phyloP scores from a whole-genome alignment of 768 basidiomycete genomes.

The Chalciporus pseudorubinellus region DNA sequence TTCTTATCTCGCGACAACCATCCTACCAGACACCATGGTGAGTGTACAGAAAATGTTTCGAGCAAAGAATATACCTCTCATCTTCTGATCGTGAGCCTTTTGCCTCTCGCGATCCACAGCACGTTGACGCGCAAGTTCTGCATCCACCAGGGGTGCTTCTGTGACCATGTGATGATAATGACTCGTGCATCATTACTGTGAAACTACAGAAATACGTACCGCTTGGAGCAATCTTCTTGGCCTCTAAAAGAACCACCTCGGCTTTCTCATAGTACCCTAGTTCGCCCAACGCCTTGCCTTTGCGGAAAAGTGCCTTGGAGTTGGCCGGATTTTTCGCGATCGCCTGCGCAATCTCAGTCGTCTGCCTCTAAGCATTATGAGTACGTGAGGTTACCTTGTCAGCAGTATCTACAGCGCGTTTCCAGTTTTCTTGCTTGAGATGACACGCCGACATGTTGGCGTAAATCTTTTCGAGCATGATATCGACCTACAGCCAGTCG shows the following conservation, averaged over 20 bases:
- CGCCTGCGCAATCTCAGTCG: conserved; percentile 43
- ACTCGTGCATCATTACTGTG: not conserved
- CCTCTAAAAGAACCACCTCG: conserved; percentile 58
- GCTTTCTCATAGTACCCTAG: conserved; percentile 76
- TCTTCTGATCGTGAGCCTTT: conserved; percentile 60
- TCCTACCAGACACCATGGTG: conserved; percentile 17
- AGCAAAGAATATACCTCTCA: conserved; percentile 54
- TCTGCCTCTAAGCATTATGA: not conserved
- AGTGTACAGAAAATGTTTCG: not conserved
- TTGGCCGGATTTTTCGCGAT: conserved; percentile 73
- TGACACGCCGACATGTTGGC: conserved; percentile 86
- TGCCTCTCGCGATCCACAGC: conserved; percentile 67
- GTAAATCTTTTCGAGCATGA: conserved; percentile 77
- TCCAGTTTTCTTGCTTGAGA: conserved; percentile 77
- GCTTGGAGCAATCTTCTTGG: conserved; percentile 59
- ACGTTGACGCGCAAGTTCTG: conserved; percentile 61
- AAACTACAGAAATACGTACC: conserved; percentile 37
- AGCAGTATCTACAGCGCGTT: conserved; percentile 75
- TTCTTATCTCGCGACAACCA: conserved; percentile 35
- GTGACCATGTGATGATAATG: not conserved
- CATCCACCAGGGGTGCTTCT: conserved; percentile 60
- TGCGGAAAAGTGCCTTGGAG: conserved; percentile 77
- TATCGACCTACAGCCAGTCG: conserved; percentile 54
- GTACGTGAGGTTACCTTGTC: conserved; percentile 51
- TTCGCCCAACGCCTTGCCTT: conserved; percentile 76